Percentiles rank a stretch among this genome's conserved stretches.
These are phyloP conservation scores for Dacryopinax spathularia DNA, from an alignment of 768 basidiomycete species.

Conservation along the genomic window DNA sequence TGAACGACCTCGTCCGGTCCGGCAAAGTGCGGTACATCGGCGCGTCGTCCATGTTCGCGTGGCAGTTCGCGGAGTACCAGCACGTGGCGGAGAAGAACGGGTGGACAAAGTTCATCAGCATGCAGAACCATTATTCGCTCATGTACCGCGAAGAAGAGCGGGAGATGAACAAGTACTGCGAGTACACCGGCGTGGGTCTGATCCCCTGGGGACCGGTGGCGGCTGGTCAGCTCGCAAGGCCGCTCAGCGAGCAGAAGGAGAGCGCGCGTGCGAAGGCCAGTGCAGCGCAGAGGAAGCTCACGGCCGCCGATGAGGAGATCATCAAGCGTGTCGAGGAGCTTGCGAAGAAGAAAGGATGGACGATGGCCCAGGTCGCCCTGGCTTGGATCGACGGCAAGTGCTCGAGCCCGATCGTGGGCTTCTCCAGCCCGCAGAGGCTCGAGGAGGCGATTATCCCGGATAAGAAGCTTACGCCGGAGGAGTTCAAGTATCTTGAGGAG, in stretches of 20 bases:
- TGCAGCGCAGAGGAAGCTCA: constrained; percentile 16
- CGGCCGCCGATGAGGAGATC: constrained; percentile 25
- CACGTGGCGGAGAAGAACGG: constrained; percentile 28
- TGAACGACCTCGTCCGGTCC: constrained; percentile 52
- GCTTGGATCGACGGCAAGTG: constrained; percentile 32
- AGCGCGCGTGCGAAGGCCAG: constrained; percentile 8
- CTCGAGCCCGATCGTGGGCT: constrained; percentile 32
- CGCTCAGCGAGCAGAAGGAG: constrained; percentile 17
- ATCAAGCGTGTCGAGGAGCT: constrained; percentile 31
- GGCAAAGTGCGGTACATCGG: constrained; percentile 50
- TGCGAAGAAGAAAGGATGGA: constrained; percentile 27
- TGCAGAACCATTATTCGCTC: constrained; percentile 16
- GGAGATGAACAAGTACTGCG: constrained; percentile 29
- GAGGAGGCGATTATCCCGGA: constrained; percentile 21
- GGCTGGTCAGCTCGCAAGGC: constrained; percentile 29
- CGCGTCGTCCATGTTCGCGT: constrained; percentile 44
- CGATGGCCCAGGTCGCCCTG: constrained; percentile 35
- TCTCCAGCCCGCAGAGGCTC: constrained; percentile 15
- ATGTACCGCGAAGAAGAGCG: constrained; percentile 17
- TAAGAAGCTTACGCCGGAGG: constrained; percentile 20
- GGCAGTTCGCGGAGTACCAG: constrained; percentile 28
- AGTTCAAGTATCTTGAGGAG: constrained; percentile 21
- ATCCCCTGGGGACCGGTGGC: constrained; percentile 9
- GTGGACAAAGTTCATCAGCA: constrained; percentile 15
- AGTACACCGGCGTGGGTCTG: constrained; percentile 16